Evolutionary conservation across 768 basidiomycete species (phyloP).

Genomic region (Serendipita sp.): DNA sequence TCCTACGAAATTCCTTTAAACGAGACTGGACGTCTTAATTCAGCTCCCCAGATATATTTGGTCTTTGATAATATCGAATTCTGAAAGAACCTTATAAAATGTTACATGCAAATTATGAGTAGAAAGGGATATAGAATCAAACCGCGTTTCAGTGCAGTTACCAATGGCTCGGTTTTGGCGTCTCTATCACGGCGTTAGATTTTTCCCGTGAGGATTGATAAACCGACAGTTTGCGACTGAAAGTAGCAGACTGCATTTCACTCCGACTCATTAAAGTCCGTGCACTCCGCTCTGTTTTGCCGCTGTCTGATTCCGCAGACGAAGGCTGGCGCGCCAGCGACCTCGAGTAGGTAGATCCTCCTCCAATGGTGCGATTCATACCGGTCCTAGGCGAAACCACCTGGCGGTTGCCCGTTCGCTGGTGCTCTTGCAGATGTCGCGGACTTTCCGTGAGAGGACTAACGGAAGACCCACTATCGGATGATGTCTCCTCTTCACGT

Average conservation of each 20-base stretch:
- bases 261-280: neutral
- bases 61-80: no score
- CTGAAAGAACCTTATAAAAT: no score
- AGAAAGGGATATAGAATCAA: no score
- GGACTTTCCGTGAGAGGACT: neutral
- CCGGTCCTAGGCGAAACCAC: neutral
- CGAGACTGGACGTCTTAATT: no score
- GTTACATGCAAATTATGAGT: no score
- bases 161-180: neutral
- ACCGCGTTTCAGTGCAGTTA: neutral
- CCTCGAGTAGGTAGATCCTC: neutral
- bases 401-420: neutral
- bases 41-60: no score
- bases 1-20: no score
- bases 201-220: neutral
- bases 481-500: neutral
- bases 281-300: neutral
- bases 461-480: neutral
- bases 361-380: neutral
- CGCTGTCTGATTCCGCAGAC: neutral
- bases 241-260: neutral
- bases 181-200: neutral
- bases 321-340: neutral
- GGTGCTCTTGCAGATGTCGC: neutral
- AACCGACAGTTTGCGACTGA: neutral